Conservation (phyloP, 83 land plant genomes). For the Picea mariana region DNA sequence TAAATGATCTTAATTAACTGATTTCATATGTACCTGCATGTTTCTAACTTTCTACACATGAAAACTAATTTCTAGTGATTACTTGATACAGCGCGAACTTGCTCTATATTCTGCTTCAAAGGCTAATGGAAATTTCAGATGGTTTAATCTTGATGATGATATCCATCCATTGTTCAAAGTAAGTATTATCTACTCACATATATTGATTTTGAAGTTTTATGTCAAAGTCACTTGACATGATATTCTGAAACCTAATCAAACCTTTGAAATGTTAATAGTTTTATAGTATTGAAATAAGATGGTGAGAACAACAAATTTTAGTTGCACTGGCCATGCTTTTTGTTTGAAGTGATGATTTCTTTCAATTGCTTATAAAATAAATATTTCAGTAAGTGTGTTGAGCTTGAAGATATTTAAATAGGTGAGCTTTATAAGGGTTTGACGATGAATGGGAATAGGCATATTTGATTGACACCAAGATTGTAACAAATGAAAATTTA, state of each 20-base stretch:
- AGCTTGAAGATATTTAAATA: no score
- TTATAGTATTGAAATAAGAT: background rate
- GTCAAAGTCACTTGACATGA: background rate
- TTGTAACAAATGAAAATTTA: background rate
- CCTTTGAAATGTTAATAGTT: no score
- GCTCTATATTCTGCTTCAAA: slow-evolving; percentile 89
- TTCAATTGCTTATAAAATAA: background rate
- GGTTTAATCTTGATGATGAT: slow-evolving; percentile 89
- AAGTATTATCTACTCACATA: slow-evolving; percentile 9
- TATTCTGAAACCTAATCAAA: background rate
- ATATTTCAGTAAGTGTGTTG: background rate
- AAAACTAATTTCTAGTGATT: background rate
- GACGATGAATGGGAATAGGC: background rate
- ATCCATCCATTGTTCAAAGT: slow-evolving; percentile 91
- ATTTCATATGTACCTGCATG: background rate
- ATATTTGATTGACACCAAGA: background rate
- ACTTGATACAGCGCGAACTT: slow-evolving; percentile 73
- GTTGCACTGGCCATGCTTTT: no score
- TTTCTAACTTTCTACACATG: background rate
- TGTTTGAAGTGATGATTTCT: background rate
- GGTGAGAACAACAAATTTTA: background rate
- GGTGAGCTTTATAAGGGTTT: no score
- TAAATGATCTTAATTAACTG: background rate
- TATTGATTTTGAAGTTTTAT: background rate
- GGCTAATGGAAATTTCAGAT: slow-evolving; percentile 53